A percentile compares a stretch with the other conserved stretches of the same genome.
These are phyloP conservation scores for Theileria parva DNA, from an alignment of 169 alveolate species.

Conservation along the genomic window DNA sequence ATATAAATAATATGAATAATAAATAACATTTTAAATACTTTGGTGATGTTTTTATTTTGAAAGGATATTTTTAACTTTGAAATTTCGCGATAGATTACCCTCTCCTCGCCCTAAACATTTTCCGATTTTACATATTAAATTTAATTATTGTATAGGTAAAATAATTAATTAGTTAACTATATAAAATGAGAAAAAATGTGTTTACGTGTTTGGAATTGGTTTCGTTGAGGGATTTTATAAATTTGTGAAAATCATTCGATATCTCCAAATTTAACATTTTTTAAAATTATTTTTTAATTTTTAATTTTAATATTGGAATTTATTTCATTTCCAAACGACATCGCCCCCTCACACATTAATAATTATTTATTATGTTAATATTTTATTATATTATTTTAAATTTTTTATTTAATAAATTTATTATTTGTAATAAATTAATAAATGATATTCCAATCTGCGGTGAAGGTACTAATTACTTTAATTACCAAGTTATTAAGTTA, in stretches of 20 bases:
- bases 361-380: background rate
- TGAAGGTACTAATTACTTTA: conserved; percentile 18
- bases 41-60: conserved; percentile 32
- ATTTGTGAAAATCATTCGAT: conserved; percentile 85
- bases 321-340: background rate
- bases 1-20: background rate
- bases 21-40: conserved; percentile 18
- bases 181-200: background rate
- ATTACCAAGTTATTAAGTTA: too few relatives aligned
- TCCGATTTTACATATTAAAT: too few relatives aligned
- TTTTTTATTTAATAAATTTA: background rate
- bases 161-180: background rate
- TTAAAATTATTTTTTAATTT: background rate
- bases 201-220: conserved; percentile 90
- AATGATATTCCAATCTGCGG: conserved; percentile 33
- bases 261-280: conserved; percentile 72
- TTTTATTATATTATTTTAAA: background rate
- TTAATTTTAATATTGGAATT: background rate
- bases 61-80: conserved; percentile 27
- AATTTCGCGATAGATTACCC: conserved; percentile 39
- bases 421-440: background rate
- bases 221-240: conserved; percentile 91
- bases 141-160: too few relatives aligned
- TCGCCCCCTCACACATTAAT: conserved; percentile 12
- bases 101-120: conserved; percentile 64